phyloP scores from a whole-genome alignment of 2,329 filamentous ascomycete species.

The Apiospora aurea region DNA sequence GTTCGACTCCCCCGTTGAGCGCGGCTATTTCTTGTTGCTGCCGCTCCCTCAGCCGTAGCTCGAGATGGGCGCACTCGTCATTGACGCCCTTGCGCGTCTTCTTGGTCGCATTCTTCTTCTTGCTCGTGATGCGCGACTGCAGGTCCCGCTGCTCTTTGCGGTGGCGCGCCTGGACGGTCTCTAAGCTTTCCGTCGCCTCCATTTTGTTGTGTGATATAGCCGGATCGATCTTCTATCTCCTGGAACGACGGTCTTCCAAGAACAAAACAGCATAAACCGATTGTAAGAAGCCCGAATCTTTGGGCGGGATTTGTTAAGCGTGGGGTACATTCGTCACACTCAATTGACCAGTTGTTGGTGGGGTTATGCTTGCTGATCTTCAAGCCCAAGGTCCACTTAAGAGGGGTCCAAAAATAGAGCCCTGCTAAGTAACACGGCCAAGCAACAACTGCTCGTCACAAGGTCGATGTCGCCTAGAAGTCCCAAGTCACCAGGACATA shows the following conservation, averaged over 20 bases:
- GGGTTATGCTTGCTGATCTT: conserved; percentile 2
- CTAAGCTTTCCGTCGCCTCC: conserved; percentile 51
- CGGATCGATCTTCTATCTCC: not conserved
- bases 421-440: not conserved
- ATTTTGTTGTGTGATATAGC: not conserved
- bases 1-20: conserved; percentile 41
- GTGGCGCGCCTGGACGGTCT: conserved; percentile 80
- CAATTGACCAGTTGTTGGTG: not conserved
- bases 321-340: not conserved
- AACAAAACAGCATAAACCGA: not conserved
- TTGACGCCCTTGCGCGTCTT: conserved; percentile 79
- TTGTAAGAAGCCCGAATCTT: not conserved
- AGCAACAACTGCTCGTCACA: not conserved
- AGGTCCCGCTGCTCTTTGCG: conserved; percentile 89
- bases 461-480: not conserved
- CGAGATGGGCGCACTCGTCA: conserved; percentile 76
- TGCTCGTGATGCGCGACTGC: conserved; percentile 84
- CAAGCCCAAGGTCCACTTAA: not conserved
- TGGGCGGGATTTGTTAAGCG: not conserved
- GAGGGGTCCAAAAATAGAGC: not conserved
- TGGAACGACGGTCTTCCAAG: not conserved
- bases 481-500: not conserved
- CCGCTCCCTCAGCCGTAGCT: conserved; percentile 69
- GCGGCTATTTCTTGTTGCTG: conserved; percentile 67
- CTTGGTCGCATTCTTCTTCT: conserved; percentile 97